Evolutionary conservation across 257 asterid species (phyloP).

Genomic region (Lavandula angustifolia): DNA sequence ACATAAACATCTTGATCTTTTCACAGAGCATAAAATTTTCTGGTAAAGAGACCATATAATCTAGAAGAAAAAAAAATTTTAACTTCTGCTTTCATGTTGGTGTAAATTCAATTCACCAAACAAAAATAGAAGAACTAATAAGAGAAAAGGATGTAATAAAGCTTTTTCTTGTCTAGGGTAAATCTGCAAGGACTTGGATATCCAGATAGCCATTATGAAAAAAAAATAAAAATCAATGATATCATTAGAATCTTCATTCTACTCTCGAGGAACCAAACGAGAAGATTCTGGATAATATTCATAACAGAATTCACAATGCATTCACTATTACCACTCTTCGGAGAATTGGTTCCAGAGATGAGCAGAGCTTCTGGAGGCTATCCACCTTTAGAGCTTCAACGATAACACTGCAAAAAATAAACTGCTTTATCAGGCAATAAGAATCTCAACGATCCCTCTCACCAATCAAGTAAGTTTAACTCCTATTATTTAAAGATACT

Average conservation of each 20-base stretch:
- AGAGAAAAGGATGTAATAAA: background rate
- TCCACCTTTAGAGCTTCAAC: constrained; percentile 89
- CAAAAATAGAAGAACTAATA: background rate
- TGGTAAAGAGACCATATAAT: background rate
- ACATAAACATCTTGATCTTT: background rate
- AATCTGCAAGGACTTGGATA: constrained; percentile 8
- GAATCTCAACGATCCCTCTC: background rate
- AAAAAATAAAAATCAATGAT: background rate
- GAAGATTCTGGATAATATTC: background rate
- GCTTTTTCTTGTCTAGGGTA: background rate
- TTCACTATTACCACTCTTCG: constrained; percentile 75
- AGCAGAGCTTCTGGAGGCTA: constrained; percentile 85
- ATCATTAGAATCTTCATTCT: constrained; percentile 14
- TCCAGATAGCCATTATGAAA: background rate
- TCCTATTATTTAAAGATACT: background rate
- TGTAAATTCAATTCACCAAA: background rate
- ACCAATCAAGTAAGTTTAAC: background rate
- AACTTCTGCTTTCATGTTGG: background rate
- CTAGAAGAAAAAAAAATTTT: background rate
- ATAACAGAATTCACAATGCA: constrained; percentile 17
- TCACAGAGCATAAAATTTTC: background rate
- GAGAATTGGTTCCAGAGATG: constrained; percentile 83
- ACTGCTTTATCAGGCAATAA: constrained; percentile 9
- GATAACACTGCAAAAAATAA: constrained; percentile 60
- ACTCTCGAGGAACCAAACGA: constrained; percentile 18